These are phyloP conservation scores for Podospora bellae-mahoneyi DNA, from an alignment of 495 filamentous ascomycete species.

Conservation along the genomic window DNA sequence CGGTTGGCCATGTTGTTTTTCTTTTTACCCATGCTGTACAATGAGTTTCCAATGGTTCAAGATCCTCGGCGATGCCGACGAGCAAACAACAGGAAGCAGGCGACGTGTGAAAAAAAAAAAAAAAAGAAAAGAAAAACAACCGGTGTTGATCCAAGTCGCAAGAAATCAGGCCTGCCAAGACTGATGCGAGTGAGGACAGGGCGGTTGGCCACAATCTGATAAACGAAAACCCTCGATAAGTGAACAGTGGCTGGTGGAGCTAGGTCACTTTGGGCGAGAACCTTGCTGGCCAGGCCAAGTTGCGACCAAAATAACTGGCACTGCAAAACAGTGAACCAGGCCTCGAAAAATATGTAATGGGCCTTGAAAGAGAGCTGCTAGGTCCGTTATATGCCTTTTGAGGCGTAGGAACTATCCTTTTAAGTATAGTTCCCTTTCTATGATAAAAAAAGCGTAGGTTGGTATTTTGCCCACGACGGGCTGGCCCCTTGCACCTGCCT, in stretches of 20 bases:
- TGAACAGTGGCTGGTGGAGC: not conserved
- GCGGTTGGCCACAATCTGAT: not conserved
- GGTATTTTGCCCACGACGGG: no score
- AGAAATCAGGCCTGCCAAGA: not conserved
- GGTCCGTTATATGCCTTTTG: no score
- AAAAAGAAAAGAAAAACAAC: not conserved
- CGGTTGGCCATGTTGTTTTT: constrained; percentile 25
- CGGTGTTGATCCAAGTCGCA: not conserved
- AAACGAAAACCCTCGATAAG: not conserved
- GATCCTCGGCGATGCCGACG: no score
- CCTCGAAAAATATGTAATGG: no score
- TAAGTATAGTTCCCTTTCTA: no score
- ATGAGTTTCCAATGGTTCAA: not conserved
- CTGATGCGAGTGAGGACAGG: not conserved
- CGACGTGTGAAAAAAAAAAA: not conserved
- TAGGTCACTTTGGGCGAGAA: constrained; percentile 2
- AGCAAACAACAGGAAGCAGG: no score
- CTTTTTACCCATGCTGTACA: constrained; percentile 28
- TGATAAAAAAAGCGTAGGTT: no score
- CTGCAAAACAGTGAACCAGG: no score
- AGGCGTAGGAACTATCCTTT: no score
- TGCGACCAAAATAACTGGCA: no score
- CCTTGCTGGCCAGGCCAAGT: constrained; percentile 3
- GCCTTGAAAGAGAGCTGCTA: no score
- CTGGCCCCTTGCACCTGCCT: no score